Base-by-base conservation (phyloP, 2,329 filamentous ascomycete species). In the Hypoxylon sp. region DNA sequence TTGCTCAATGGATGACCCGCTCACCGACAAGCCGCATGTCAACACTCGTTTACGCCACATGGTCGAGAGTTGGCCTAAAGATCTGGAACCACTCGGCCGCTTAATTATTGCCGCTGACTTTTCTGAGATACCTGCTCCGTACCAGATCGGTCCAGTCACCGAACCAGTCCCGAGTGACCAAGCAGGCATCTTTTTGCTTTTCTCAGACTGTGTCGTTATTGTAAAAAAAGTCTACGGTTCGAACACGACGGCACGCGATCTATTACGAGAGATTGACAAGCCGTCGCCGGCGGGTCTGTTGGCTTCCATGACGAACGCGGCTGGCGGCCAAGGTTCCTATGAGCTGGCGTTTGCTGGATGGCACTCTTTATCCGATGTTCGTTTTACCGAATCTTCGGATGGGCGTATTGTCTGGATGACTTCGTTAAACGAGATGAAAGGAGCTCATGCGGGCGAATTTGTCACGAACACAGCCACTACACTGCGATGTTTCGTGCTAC, bases 191-290 rank as follows among this genome's bases (percentile, higher is more conserved):
- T 84, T 98, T 52, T 80, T 98, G 2, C 82, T 98, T 2, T 98
- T 97, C 74, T 88, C 92, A 2, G 94, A 97, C 72, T 91, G 87
- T 56, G 76, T 97, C 0, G 85, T 97, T 14, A 81, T 97, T 18
- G 79, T 97, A 12, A 90, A 89, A 69, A 97, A 94, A 77, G 81
- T 87, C 26, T 81, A 83, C 2, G 84, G 85, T 7, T 85, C 85
- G 56, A 87, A 84, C 30, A 82, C 88, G 48, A 91, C 89, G 6
- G 93, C 93, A 4, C 89, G 93, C 38, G 91, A 93, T 61, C 80
- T 98, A 54, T 79, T 96, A 57, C 89, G 93, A 2, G 93, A 97
- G 73, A 85, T 97, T 33, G 94, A 97, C 73, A 94, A 92, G 73
- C 91, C 91, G 20, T 91, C 88, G 1, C 84, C 88, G 1, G 86